These are phyloP conservation scores for Somion occarium DNA, from an alignment of 1,284 basidiomycete genomes.

Conservation along the genomic window DNA sequence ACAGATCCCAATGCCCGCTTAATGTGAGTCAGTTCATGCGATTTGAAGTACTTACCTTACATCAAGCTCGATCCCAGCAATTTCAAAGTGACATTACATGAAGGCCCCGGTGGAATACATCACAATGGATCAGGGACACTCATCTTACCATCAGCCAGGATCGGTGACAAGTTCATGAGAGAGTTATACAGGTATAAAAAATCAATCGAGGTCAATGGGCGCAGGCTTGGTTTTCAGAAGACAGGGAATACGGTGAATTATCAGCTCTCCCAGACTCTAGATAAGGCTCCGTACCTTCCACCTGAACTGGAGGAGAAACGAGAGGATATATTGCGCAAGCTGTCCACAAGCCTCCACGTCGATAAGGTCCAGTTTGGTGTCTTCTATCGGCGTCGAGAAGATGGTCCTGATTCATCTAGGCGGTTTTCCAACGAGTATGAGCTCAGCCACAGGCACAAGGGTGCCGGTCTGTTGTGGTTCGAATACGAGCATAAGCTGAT, in stretches of 20 bases:
- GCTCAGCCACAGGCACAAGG: slow-evolving; percentile 31
- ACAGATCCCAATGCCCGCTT: slow-evolving; percentile 30
- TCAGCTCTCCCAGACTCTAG: slow-evolving; percentile 18
- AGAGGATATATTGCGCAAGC: slow-evolving; percentile 37
- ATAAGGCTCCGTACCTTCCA: slow-evolving; percentile 56
- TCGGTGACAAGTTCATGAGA: slow-evolving; percentile 44
- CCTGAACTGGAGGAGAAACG: slow-evolving; percentile 56
- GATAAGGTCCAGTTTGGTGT: slow-evolving; percentile 59
- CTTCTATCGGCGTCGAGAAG: slow-evolving; percentile 35
- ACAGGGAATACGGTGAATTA: slow-evolving; percentile 13
- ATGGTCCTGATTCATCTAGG: slow-evolving; percentile 34
- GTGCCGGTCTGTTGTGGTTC: slow-evolving; percentile 50
- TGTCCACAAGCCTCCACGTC: slow-evolving; percentile 46
- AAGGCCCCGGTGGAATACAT: slow-evolving; percentile 43
- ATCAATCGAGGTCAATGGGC: slow-evolving; percentile 35
- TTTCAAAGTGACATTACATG: slow-evolving; percentile 52
- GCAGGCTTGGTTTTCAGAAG: slow-evolving; percentile 22
- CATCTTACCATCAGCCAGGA: slow-evolving; percentile 37
- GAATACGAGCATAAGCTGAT: slow-evolving; percentile 65
- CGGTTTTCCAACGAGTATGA: slow-evolving; percentile 63
- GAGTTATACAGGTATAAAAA: slow-evolving; percentile 33
- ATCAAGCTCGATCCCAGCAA: slow-evolving; percentile 30
- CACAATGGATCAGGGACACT: slow-evolving; percentile 56
- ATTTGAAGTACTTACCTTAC: slow-evolving; percentile 22
- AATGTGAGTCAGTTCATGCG: slow-evolving; percentile 18